A percentile compares a stretch with the other conserved stretches of the same genome.
Evolutionary conservation across 768 basidiomycete genomes (phyloP).

Genomic region (Tricholoma terreum): DNA sequence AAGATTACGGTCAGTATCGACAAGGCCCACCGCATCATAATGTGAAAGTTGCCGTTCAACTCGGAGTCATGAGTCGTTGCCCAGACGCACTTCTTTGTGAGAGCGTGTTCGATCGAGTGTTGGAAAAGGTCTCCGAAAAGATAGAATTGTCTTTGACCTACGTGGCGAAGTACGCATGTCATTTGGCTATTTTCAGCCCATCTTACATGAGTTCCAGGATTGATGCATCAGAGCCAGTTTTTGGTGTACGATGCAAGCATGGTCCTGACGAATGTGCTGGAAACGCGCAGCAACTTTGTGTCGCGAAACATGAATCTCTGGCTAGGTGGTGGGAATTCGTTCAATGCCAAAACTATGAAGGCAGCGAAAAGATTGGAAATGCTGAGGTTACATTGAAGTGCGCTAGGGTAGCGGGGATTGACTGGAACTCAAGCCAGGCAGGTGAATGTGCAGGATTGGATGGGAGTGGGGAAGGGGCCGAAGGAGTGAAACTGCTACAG

Average conservation of each 20-base stretch:
- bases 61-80: conserved; percentile 57
- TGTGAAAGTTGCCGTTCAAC: conserved; percentile 44
- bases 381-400: conserved; percentile 65
- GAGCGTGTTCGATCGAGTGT: conserved; percentile 67
- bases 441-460: conserved; percentile 60
- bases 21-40: conserved; percentile 9
- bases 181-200: neutral
- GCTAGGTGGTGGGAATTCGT: conserved; percentile 81
- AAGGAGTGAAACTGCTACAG: conserved; percentile 63
- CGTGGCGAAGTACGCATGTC: conserved; percentile 52
- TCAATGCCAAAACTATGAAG: conserved; percentile 74
- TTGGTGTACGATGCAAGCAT: conserved; percentile 82
- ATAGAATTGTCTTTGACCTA: conserved; percentile 70
- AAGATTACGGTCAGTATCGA: neutral
- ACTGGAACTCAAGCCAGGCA: conserved; percentile 62
- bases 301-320: conserved; percentile 51
- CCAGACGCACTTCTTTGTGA: conserved; percentile 87
- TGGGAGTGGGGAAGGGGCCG: conserved; percentile 57
- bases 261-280: conserved; percentile 81
- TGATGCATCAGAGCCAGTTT: conserved; percentile 61
- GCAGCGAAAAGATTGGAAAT: conserved; percentile 58
- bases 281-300: conserved; percentile 88
- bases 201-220: conserved; percentile 37
- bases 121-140: conserved; percentile 58
- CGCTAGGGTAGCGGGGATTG: conserved; percentile 57